phyloP scores from a whole-genome alignment of 805 yeast species.

The Wickerhamiella sergipiensis region DNA sequence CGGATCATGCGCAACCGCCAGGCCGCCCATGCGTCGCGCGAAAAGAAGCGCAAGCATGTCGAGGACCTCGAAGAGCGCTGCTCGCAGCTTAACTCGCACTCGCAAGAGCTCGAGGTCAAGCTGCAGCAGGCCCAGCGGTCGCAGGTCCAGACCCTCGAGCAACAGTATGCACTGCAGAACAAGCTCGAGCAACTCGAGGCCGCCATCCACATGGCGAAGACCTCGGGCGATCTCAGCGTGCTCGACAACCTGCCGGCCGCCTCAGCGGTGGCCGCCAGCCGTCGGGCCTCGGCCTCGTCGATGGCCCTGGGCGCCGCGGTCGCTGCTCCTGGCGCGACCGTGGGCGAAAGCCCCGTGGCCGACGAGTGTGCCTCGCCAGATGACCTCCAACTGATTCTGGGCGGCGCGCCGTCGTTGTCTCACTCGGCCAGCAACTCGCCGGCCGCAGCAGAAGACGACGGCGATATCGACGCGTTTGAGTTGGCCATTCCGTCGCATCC shows the following conservation, averaged over 20 bases:
- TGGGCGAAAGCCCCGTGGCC: background rate
- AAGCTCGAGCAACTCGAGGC: conserved; percentile 17
- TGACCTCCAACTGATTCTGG: conserved; percentile 3
- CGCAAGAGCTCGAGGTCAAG: conserved; percentile 16
- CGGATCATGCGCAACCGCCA: conserved; percentile 85
- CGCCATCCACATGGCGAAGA: conserved; percentile 12
- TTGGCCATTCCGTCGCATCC: background rate
- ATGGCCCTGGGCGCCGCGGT: background rate
- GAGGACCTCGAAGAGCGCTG: conserved; percentile 61
- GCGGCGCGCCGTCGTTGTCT: conserved; percentile 3
- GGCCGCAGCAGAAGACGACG: conserved; percentile 5
- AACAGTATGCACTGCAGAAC: conserved; percentile 6
- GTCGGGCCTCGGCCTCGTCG: background rate
- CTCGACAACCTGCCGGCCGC: conserved; percentile 6
- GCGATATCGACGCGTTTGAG: conserved; percentile 1
- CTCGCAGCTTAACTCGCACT: conserved; percentile 18
- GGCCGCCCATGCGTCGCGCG: conserved; percentile 96
- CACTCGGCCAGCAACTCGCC: conserved; percentile 10
- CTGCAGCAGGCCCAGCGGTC: conserved; percentile 9
- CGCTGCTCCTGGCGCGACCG: background rate
- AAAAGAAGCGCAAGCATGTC: conserved; percentile 85
- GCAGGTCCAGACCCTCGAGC: conserved; percentile 8
- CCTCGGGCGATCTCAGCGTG: conserved; percentile 14
- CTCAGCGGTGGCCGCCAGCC: background rate
- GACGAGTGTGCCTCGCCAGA: conserved; percentile 8